Percentiles rank a stretch among this genome's conserved stretches.
phyloP scores from a whole-genome alignment of 1,284 basidiomycete genomes.

The Porphyrellus sp. region DNA sequence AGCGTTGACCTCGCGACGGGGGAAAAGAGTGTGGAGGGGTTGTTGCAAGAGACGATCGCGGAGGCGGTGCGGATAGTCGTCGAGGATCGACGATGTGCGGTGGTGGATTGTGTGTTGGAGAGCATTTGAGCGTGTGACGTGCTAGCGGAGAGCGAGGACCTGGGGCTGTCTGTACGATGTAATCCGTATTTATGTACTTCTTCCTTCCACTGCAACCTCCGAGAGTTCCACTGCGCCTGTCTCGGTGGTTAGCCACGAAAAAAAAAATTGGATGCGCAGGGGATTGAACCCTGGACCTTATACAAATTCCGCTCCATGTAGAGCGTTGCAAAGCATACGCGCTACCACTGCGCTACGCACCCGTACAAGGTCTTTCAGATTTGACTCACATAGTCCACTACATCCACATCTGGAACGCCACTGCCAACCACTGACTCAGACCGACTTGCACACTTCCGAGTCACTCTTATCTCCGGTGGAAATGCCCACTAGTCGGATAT shows the following conservation, averaged over 20 bases:
- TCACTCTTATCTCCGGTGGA: too few relatives aligned
- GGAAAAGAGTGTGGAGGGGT: constrained; percentile 22
- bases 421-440: too few relatives aligned
- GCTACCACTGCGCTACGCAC: constrained; percentile 37
- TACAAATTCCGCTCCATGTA: constrained; percentile 22
- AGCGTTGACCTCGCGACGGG: constrained; percentile 15
- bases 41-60: constrained; percentile 41
- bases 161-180: too few relatives aligned
- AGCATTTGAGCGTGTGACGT: constrained; percentile 33
- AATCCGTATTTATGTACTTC: too few relatives aligned
- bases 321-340: constrained; percentile 33
- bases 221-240: too few relatives aligned
- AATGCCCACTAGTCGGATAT: too few relatives aligned
- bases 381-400: background rate
- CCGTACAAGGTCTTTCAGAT: background rate
- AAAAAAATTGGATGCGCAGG: constrained; percentile 33
- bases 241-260: background rate
- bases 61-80: constrained; percentile 55
- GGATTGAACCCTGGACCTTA: constrained; percentile 38
- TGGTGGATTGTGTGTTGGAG: constrained; percentile 53
- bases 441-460: too few relatives aligned
- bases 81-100: constrained; percentile 59
- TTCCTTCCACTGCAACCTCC: background rate
- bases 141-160: too few relatives aligned
- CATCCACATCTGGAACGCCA: background rate